These are phyloP conservation scores for Syncephalastrum contaminatum DNA, from an alignment of 371 early-diverging fungal species.

Conservation along the genomic window DNA sequence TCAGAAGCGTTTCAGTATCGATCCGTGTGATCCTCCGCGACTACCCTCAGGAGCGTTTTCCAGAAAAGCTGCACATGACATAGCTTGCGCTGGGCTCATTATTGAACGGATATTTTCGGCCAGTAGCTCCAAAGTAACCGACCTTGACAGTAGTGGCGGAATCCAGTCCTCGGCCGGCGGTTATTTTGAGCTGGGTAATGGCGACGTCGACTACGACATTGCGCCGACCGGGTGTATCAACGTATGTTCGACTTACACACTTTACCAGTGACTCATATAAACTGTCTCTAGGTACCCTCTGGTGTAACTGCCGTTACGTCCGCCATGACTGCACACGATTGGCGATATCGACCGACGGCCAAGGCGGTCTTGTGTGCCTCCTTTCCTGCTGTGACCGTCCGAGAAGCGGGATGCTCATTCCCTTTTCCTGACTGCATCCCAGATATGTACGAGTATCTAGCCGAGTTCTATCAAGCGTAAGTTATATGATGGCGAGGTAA, in stretches of 20 bases:
- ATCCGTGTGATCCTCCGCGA: slow-evolving; percentile 16
- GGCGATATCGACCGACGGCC: slow-evolving; percentile 55
- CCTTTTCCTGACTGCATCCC: slow-evolving; percentile 56
- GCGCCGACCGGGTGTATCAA: slow-evolving; percentile 31
- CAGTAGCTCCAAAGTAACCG: slow-evolving; percentile 33
- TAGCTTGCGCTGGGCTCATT: slow-evolving; percentile 52
- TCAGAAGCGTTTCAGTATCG: slow-evolving; percentile 25
- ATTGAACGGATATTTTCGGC: slow-evolving; percentile 51
- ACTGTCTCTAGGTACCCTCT: slow-evolving; percentile 36
- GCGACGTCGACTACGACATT: slow-evolving; percentile 37
- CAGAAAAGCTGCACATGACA: slow-evolving; percentile 52
- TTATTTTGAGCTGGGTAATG: slow-evolving; percentile 40
- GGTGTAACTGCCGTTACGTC: slow-evolving; percentile 47
- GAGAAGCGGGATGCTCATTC: slow-evolving; percentile 42
- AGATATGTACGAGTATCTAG: slow-evolving; percentile 63
- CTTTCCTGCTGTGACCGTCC: slow-evolving; percentile 44
- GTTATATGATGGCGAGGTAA: slow-evolving; percentile 3
- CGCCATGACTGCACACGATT: slow-evolving; percentile 40
- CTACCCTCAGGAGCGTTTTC: slow-evolving; percentile 22
- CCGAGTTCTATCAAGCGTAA: slow-evolving; percentile 60
- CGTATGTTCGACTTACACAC: slow-evolving; percentile 10
- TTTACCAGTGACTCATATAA: neutral
- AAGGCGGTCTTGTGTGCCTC: slow-evolving; percentile 55
- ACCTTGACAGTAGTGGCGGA: slow-evolving; percentile 21
- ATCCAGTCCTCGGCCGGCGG: slow-evolving; percentile 25